Percentiles rank a stretch among this genome's conserved stretches.
These are phyloP conservation scores for Curvularia hawaiiensis DNA, from an alignment of 2,329 filamentous ascomycete genomes.

Conservation along the genomic window DNA sequence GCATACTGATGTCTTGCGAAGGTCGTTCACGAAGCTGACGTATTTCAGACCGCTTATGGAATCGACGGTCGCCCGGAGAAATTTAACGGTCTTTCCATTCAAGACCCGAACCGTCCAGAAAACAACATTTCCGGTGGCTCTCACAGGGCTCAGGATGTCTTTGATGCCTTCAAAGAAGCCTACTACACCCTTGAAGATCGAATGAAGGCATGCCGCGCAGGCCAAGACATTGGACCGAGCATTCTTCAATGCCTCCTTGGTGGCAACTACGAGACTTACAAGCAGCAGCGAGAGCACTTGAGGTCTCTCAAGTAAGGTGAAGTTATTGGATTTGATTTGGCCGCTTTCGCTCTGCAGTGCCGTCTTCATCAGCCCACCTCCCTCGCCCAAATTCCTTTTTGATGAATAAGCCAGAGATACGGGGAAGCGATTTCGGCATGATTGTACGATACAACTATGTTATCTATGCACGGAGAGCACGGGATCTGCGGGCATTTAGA, in stretches of 20 bases:
- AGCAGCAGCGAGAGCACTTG: conserved; percentile 69
- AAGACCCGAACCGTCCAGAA: conserved; percentile 82
- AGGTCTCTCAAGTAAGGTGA: conserved; percentile 37
- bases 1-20: conserved; percentile 20
- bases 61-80: conserved; percentile 41
- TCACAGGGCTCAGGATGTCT: conserved; percentile 68
- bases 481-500: background rate
- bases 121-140: conserved; percentile 95
- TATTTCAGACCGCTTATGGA: conserved; percentile 23
- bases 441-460: background rate
- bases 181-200: conserved; percentile 51
- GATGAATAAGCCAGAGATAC: background rate
- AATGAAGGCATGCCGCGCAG: conserved; percentile 52
- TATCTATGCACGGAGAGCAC: background rate
- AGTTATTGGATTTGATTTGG: conserved; percentile 11
- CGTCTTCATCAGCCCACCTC: background rate
- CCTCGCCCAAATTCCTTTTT: conserved; percentile 2
- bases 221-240: conserved; percentile 49
- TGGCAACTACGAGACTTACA: conserved; percentile 79
- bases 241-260: conserved; percentile 75
- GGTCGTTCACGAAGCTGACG: conserved; percentile 13
- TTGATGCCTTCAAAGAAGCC: conserved; percentile 67
- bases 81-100: conserved; percentile 75
- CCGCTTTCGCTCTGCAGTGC: too few species aligned
- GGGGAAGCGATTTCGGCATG: background rate